Conservation (phyloP, 495 filamentous ascomycete species). For the Bathelium albidoporum region DNA sequence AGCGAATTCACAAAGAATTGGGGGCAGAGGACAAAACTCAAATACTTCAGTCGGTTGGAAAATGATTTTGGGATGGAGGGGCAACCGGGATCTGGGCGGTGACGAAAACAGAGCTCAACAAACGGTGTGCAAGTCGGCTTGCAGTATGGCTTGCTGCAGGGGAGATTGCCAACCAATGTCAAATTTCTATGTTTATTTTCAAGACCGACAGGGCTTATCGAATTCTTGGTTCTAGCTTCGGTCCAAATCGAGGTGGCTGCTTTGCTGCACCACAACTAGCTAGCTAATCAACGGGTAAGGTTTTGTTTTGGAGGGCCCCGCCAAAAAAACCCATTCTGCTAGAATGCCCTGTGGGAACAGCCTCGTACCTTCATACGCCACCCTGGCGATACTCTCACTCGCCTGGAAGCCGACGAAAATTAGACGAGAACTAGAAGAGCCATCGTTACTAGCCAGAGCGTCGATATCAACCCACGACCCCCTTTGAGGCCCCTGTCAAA, state of each 20-base stretch:
- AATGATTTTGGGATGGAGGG: conserved; percentile 2
- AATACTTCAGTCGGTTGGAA: not conserved
- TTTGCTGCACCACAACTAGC: not conserved
- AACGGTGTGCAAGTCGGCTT: not conserved
- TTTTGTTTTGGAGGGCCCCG: not conserved
- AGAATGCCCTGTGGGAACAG: not conserved
- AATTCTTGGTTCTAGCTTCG: not conserved
- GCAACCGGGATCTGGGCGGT: not conserved
- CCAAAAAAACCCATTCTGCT: not conserved
- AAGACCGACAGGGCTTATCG: not conserved
- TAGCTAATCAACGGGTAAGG: not conserved
- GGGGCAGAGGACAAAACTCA: not conserved
- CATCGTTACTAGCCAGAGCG: too few relatives aligned
- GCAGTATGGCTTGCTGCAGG: not conserved
- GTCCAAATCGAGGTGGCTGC: not conserved
- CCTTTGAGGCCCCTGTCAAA: too few relatives aligned
- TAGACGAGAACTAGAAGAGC: too few relatives aligned
- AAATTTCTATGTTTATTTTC: not conserved
- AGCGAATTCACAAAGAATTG: not conserved
- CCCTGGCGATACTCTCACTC: not conserved
- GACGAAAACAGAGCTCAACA: not conserved
- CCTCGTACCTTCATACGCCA: not conserved
- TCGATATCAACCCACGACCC: too few relatives aligned
- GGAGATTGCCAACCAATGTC: not conserved
- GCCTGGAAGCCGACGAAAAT: not conserved